phyloP scores from a whole-genome alignment of 768 basidiomycete genomes.

The Suillus subaureus region DNA sequence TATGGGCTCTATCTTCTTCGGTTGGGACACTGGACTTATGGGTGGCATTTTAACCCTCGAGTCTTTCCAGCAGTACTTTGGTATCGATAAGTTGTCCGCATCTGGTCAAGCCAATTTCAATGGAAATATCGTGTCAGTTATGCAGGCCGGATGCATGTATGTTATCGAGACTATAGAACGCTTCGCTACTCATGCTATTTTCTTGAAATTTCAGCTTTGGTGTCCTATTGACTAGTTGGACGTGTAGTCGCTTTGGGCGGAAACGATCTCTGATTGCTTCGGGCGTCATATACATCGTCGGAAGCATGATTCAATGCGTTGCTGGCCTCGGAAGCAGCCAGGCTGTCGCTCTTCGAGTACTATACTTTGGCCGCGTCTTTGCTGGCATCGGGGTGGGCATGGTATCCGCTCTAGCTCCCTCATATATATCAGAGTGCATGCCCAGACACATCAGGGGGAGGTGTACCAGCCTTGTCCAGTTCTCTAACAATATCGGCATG shows the following conservation, averaged over 20 bases:
- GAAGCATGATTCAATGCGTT: conserved; percentile 44
- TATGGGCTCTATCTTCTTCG: conserved; percentile 46
- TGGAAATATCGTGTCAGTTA: conserved; percentile 48
- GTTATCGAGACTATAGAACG: conserved; percentile 13
- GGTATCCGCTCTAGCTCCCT: conserved; percentile 45
- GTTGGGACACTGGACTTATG: conserved; percentile 48
- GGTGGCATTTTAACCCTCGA: conserved; percentile 44
- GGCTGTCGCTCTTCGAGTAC: conserved; percentile 33
- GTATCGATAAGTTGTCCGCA: conserved; percentile 37
- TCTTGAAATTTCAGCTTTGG: conserved; percentile 36
- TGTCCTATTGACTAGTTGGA: conserved; percentile 38
- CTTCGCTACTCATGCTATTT: neutral
- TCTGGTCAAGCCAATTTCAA: conserved; percentile 39
- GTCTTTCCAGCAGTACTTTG: conserved; percentile 47
- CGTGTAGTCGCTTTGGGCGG: conserved; percentile 42
- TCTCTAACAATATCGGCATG: conserved; percentile 28
- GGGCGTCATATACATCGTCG: conserved; percentile 44
- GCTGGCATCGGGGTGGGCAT: conserved; percentile 59
- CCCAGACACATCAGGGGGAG: conserved; percentile 46
- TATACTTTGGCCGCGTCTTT: conserved; percentile 51
- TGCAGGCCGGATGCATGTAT: conserved; percentile 48
- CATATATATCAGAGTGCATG: conserved; percentile 48
- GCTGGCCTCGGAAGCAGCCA: conserved; percentile 39
- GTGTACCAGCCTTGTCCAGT: conserved; percentile 43
- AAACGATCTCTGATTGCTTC: conserved; percentile 45